Evolutionary conservation across 805 yeast genomes (phyloP).

Genomic region (Myxozyma nipponensis): DNA sequence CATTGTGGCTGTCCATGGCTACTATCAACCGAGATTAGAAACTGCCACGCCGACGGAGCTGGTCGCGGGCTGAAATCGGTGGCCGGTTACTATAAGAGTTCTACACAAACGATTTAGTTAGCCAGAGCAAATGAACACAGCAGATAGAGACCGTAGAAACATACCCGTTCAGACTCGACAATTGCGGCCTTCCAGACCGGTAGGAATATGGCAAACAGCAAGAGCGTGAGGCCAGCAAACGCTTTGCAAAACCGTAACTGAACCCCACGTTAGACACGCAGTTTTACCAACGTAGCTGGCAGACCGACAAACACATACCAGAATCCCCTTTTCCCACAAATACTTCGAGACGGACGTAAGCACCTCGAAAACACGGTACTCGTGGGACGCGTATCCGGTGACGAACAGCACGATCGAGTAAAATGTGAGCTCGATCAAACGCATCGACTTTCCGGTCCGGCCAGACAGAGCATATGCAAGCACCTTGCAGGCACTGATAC

Average conservation of each 20-base stretch:
- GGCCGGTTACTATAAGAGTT: neutral
- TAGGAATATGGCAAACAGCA: slow-evolving; percentile 13
- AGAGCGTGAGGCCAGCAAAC: slow-evolving; percentile 11
- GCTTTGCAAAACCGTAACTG: slow-evolving; percentile 18
- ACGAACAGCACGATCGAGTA: slow-evolving; percentile 9
- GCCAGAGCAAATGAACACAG: neutral
- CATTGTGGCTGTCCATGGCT: neutral
- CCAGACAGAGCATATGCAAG: too few species aligned
- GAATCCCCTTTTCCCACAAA: slow-evolving; percentile 13
- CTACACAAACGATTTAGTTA: neutral
- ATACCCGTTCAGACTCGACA: slow-evolving; percentile 18
- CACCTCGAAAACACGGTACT: slow-evolving; percentile 10
- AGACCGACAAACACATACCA: slow-evolving; percentile 3
- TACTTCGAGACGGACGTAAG: neutral
- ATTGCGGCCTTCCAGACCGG: slow-evolving; percentile 21
- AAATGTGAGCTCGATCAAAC: slow-evolving; percentile 5
- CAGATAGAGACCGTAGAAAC: neutral
- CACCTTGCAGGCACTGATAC: too few species aligned
- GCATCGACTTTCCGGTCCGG: slow-evolving; percentile 12
- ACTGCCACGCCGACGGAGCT: slow-evolving; percentile 32
- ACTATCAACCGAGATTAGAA: slow-evolving; percentile 23
- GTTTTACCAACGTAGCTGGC: neutral
- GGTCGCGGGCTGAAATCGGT: slow-evolving; percentile 31
- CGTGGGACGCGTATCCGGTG: slow-evolving; percentile 23
- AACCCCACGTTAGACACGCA: neutral